phyloP scores from a whole-genome alignment of 1,139 yeast genomes.

The Geotrichum carabidarum region DNA sequence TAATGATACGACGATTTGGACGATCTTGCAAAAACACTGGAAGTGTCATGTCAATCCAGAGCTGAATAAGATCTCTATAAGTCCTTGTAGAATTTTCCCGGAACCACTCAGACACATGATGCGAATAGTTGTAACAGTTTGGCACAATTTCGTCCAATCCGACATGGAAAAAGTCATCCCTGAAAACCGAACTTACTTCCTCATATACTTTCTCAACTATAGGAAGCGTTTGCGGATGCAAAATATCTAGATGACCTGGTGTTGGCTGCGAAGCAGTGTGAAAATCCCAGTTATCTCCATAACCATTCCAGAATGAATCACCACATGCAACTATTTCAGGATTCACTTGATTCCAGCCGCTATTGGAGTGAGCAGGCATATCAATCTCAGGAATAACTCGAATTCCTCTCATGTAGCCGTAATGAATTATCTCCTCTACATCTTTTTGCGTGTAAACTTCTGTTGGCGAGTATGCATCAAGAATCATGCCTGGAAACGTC shows the following conservation, averaged over 20 bases:
- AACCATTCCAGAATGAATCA: constrained; percentile 36
- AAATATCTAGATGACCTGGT: constrained; percentile 46
- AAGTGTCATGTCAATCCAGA: constrained; percentile 41
- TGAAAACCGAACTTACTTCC: constrained; percentile 40
- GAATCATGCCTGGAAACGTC: constrained; percentile 42
- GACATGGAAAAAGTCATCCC: constrained; percentile 44
- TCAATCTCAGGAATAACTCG: constrained; percentile 48
- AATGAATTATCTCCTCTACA: constrained; percentile 37
- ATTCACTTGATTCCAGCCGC: constrained; percentile 44
- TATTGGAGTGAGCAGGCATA: constrained; percentile 47
- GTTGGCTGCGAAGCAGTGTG: constrained; percentile 46
- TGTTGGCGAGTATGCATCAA: constrained; percentile 43
- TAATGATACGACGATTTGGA: constrained; percentile 35
- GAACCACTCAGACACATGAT: constrained; percentile 36
- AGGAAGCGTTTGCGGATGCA: constrained; percentile 39
- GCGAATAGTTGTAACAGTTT: constrained; percentile 41
- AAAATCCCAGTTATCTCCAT: constrained; percentile 31
- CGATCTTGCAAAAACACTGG: constrained; percentile 38
- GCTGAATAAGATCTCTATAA: constrained; percentile 38
- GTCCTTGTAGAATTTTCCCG: constrained; percentile 33
- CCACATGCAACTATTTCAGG: constrained; percentile 40
- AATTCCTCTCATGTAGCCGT: constrained; percentile 43
- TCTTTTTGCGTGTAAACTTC: constrained; percentile 41
- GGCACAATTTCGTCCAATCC: constrained; percentile 46
- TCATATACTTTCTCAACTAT: constrained; percentile 40